Conservation (phyloP, 2,329 filamentous ascomycete genomes). For the Xylaria sp. region DNA sequence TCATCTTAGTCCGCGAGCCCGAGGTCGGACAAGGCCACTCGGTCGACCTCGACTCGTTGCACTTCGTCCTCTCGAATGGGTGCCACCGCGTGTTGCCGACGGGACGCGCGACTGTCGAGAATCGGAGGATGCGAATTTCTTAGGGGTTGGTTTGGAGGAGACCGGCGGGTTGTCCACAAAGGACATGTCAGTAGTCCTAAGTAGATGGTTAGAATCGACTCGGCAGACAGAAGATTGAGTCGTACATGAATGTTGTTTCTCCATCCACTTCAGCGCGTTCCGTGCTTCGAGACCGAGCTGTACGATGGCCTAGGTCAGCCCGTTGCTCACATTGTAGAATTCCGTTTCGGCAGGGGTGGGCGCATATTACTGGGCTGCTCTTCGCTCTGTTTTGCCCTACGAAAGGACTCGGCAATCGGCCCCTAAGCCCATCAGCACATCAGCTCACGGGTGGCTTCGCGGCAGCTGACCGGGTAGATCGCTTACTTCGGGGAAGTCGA, state of each 20-base stretch:
- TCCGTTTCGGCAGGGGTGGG: slow-evolving; percentile 5
- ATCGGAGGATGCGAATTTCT: slow-evolving; percentile 57
- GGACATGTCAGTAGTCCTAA: slow-evolving; percentile 87
- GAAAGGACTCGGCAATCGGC: slow-evolving; percentile 85
- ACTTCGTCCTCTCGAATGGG: slow-evolving; percentile 51
- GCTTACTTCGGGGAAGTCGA: slow-evolving; percentile 90
- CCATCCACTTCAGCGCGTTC: slow-evolving; percentile 57
- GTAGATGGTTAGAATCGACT: slow-evolving; percentile 34
- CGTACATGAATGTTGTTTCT: slow-evolving; percentile 88
- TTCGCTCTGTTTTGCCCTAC: slow-evolving; percentile 68
- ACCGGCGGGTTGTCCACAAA: slow-evolving; percentile 85
- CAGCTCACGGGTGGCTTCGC: slow-evolving; percentile 1
- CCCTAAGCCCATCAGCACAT: slow-evolving; percentile 62
- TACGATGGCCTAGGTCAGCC: slow-evolving; percentile 18
- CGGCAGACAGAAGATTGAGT: slow-evolving; percentile 48
- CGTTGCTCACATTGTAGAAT: neutral
- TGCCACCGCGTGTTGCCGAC: slow-evolving; percentile 56
- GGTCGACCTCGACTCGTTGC: slow-evolving; percentile 55
- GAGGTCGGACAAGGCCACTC: slow-evolving; percentile 60
- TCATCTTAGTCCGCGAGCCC: slow-evolving; percentile 61
- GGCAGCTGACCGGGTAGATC: neutral
- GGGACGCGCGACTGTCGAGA: slow-evolving; percentile 61
- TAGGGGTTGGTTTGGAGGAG: slow-evolving; percentile 62
- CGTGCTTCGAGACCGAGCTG: slow-evolving; percentile 46
- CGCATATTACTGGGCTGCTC: slow-evolving; percentile 41